These are phyloP conservation scores for Globisporangium splendens DNA, from an alignment of 352 stramenopile species.

Conservation along the genomic window DNA sequence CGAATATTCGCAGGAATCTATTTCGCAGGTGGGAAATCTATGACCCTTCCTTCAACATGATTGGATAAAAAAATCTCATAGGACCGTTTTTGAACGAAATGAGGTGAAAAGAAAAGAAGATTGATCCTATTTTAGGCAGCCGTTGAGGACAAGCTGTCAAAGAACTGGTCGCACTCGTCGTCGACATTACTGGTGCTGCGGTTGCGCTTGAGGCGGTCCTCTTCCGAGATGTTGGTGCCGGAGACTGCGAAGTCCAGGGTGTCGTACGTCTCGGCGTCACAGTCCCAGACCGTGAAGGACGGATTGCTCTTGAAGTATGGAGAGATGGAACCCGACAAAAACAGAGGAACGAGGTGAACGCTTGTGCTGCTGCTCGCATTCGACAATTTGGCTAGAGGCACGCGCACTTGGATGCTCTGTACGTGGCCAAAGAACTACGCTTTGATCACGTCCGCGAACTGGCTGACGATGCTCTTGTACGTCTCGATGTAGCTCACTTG, in stretches of 20 bases:
- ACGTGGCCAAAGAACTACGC: conserved; percentile 89
- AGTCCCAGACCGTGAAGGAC: conserved; percentile 85
- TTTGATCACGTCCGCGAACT: conserved; percentile 50
- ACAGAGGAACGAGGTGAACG: conserved; percentile 54
- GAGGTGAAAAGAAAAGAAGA: no score
- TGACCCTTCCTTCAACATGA: neutral
- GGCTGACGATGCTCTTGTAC: conserved; percentile 74
- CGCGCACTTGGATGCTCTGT: conserved; percentile 88
- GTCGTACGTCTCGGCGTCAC: conserved; percentile 56
- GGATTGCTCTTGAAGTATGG: conserved; percentile 89
- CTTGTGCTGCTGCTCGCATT: neutral
- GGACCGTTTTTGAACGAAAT: no score
- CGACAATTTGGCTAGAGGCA: conserved; percentile 24
- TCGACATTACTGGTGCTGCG: neutral
- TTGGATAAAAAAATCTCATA: conserved; percentile 4
- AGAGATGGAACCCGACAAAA: conserved; percentile 78
- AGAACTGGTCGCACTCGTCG: conserved; percentile 10
- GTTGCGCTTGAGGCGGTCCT: neutral
- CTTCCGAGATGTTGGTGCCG: conserved; percentile 56
- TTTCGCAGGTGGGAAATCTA: neutral
- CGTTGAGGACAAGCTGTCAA: conserved; percentile 4
- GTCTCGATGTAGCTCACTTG: conserved; percentile 76
- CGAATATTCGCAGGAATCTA: neutral
- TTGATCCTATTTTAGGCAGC: no score
- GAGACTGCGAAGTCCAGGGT: conserved; percentile 70